Base-by-base conservation (phyloP, 495 filamentous ascomycete species). In the Lindgomyces ingoldianus region DNA sequence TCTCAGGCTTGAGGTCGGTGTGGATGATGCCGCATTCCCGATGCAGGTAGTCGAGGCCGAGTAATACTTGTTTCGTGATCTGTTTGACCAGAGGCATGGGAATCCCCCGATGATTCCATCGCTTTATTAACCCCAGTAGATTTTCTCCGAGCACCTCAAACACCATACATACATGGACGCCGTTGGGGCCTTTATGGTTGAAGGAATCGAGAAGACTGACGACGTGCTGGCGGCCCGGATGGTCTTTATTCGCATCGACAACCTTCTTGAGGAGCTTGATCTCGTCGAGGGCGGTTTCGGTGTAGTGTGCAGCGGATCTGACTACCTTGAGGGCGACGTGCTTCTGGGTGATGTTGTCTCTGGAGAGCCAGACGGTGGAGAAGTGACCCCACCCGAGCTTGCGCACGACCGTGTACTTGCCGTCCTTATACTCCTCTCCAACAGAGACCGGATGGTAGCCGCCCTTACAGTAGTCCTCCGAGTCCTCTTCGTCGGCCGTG, bases 321-420 rank as follows among this genome's bases (percentile, higher is more conserved):
- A 98, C 94, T 24, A 98, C 94, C 79, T 98, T 98, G 64, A 98
- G 83, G 39, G 94, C 94, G 72, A 98, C 94, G 76, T 98, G 94
- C 74, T 95, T 96, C 64, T 88, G 88, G 42, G 86, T 91, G 26
- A 85, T 87, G 69, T 94, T 96, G 77, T 98, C 94, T 71, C 87
- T 83, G 63, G 95, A 97, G 53, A 98, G 79, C 94, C 94, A 98
- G 46, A 98, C 94, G 1, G 94, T 98, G 1, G 93, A 97, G 80
- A 98, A 98, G 73, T 98, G 94, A 68, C 94, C 94, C 94, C 94
- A 98, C 42, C 94, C 94, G 21, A 98, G 83, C 80, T 98, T 98
- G 75, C 94, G 89, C 73, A 97, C 91, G 42, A 98, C 86, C 4
- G 93, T 92, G 77, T 98, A 98, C 74, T 91, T 91, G 59, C 92